Conservation (phyloP, 1,284 basidiomycete genomes). For the Wolfiporia cocos region DNA sequence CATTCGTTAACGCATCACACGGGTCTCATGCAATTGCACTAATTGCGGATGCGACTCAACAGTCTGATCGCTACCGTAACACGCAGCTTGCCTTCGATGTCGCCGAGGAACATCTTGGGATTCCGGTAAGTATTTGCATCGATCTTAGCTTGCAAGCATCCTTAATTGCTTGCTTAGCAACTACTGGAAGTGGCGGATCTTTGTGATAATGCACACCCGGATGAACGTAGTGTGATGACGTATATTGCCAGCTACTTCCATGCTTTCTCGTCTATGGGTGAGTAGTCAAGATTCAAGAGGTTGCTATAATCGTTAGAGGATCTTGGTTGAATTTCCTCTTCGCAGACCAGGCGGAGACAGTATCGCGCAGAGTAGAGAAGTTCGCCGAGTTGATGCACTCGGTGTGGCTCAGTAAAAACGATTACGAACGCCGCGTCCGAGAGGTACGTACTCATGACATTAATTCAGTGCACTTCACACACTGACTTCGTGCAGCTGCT, state of each 20-base stretch:
- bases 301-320: no score
- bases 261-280: constrained; percentile 95
- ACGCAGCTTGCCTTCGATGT: constrained; percentile 83
- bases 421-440: constrained; percentile 88
- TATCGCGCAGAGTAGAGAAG: constrained; percentile 89
- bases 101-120: constrained; percentile 82
- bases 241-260: constrained; percentile 97
- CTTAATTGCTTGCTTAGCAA: constrained; percentile 65
- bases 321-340: background rate
- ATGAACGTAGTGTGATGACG: constrained; percentile 95
- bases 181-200: constrained; percentile 94
- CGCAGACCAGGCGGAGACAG: constrained; percentile 90
- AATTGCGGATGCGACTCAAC: background rate
- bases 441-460: constrained; percentile 39
- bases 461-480: constrained; percentile 4
- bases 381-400: constrained; percentile 95
- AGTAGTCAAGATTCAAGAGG: constrained; percentile 24
- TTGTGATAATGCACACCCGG: constrained; percentile 84
- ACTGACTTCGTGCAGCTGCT: constrained; percentile 48
- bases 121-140: constrained; percentile 78
- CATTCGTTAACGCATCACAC: background rate
- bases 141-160: no score
- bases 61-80: constrained; percentile 76
- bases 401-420: constrained; percentile 81
- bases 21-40: background rate